Conservation (phyloP, 768 basidiomycete genomes). For the Infundibulicybe gibba region DNA sequence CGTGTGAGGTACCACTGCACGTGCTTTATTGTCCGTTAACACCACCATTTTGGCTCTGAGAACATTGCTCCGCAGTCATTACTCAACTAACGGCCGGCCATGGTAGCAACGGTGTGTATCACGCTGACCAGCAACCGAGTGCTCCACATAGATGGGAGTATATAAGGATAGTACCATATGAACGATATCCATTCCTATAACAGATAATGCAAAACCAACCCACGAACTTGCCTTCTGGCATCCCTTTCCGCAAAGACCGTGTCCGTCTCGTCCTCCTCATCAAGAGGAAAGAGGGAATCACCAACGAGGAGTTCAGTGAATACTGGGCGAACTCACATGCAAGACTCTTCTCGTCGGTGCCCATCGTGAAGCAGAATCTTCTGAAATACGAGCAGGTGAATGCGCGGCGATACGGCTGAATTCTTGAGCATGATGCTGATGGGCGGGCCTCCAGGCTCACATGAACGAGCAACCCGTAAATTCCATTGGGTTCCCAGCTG, state of each 20-base stretch:
- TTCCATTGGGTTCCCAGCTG: constrained; percentile 11
- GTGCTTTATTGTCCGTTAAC: too few species aligned
- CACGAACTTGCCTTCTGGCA: neutral
- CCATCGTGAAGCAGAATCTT: constrained; percentile 27
- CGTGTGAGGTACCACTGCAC: too few species aligned
- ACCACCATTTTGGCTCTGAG: too few species aligned
- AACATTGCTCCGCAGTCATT: too few species aligned
- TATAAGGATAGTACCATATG: too few species aligned
- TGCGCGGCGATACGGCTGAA: too few species aligned
- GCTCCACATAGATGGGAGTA: too few species aligned
- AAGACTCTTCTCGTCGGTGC: constrained; percentile 21
- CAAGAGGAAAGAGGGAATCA: constrained; percentile 21
- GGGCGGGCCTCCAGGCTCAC: constrained; percentile 12
- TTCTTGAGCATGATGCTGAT: neutral
- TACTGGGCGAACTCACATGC: constrained; percentile 27
- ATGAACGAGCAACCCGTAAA: constrained; percentile 8
- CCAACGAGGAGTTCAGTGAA: constrained; percentile 24
- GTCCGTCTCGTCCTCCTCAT: constrained; percentile 22
- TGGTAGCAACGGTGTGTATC: too few species aligned
- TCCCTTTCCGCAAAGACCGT: constrained; percentile 19
- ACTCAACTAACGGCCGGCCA: too few species aligned
- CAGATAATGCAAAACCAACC: neutral
- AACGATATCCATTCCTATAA: neutral
- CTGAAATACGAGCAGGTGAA: too few species aligned
- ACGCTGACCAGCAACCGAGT: too few species aligned